These are phyloP conservation scores for Parathielavia hyrcaniae DNA, from an alignment of 495 filamentous ascomycete genomes.

Conservation along the genomic window DNA sequence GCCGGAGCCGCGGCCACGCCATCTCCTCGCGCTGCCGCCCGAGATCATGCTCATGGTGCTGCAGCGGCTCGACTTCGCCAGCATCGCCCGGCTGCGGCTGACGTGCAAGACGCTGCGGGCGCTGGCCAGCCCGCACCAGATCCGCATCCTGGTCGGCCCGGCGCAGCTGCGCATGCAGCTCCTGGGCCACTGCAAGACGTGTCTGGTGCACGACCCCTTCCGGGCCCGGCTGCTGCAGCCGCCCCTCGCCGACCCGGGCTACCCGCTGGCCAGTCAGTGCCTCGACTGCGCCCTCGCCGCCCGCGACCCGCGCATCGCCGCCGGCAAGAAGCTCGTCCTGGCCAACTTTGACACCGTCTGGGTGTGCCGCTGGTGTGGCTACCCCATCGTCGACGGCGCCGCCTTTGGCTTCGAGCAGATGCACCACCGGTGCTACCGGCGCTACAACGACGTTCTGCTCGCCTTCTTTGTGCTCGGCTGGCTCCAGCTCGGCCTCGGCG, in stretches of 20 bases:
- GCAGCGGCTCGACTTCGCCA: slow-evolving; percentile 24
- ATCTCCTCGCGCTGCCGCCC: slow-evolving; percentile 25
- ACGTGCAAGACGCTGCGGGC: slow-evolving; percentile 30
- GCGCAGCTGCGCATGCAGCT: slow-evolving; percentile 17
- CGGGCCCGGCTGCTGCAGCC: slow-evolving; percentile 21
- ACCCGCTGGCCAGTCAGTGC: slow-evolving; percentile 27
- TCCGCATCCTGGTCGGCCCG: slow-evolving; percentile 24
- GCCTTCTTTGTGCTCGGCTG: slow-evolving; percentile 27
- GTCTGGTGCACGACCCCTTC: slow-evolving; percentile 22
- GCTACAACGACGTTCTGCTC: slow-evolving; percentile 25
- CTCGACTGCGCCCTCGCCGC: slow-evolving; percentile 23
- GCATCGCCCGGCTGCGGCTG: slow-evolving; percentile 28
- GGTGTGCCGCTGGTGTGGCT: slow-evolving; percentile 32
- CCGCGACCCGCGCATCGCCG: slow-evolving; percentile 21
- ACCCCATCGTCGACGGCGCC: slow-evolving; percentile 18
- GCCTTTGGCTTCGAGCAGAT: slow-evolving; percentile 25
- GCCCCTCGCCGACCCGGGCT: slow-evolving; percentile 16
- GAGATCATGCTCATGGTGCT: slow-evolving; percentile 34
- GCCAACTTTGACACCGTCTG: slow-evolving; percentile 21
- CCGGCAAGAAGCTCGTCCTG: slow-evolving; percentile 23
- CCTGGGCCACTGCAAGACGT: slow-evolving; percentile 26
- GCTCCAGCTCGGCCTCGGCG: slow-evolving; percentile 26
- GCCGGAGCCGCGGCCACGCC: slow-evolving; percentile 4
- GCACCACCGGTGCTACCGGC: slow-evolving; percentile 26
- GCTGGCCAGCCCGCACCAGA: slow-evolving; percentile 19